Conservation (phyloP, 2,329 filamentous ascomycete genomes). For the Epichloe baconii region DNA sequence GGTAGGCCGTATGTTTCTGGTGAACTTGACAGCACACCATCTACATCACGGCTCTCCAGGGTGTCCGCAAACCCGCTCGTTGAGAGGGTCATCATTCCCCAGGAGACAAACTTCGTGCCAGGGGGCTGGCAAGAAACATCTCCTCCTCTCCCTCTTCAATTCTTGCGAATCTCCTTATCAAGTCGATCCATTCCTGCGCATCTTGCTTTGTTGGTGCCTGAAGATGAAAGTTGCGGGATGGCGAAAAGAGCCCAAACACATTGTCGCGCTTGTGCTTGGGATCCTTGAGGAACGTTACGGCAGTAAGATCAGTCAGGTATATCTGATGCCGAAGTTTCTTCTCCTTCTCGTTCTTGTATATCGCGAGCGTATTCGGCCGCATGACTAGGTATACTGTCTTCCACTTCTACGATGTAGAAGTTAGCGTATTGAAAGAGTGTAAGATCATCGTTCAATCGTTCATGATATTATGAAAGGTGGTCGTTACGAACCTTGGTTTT, state of each 20-base stretch:
- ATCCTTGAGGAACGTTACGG: slow-evolving; percentile 77
- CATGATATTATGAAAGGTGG: neutral
- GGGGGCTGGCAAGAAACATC: slow-evolving; percentile 60
- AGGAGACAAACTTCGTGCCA: slow-evolving; percentile 34
- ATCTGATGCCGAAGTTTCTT: slow-evolving; percentile 82
- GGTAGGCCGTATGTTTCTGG: slow-evolving; percentile 38
- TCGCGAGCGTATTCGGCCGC: slow-evolving; percentile 75
- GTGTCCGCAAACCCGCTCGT: slow-evolving; percentile 3
- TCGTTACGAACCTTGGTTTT: slow-evolving; percentile 65
- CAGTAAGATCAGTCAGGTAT: slow-evolving; percentile 77
- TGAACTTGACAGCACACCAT: slow-evolving; percentile 42
- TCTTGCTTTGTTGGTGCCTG: slow-evolving; percentile 63
- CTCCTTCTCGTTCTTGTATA: slow-evolving; percentile 88
- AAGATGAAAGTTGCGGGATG: slow-evolving; percentile 82
- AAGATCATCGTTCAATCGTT: neutral
- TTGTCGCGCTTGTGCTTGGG: slow-evolving; percentile 77
- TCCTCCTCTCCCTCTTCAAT: slow-evolving; percentile 85
- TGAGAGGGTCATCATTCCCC: slow-evolving; percentile 4
- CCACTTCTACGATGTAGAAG: slow-evolving; percentile 52
- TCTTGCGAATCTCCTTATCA: slow-evolving; percentile 66
- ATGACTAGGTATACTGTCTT: slow-evolving; percentile 81
- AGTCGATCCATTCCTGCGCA: slow-evolving; percentile 72
- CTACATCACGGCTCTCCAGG: slow-evolving; percentile 20
- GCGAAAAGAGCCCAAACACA: slow-evolving; percentile 86
- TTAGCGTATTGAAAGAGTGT: slow-evolving; percentile 5